Conservation (phyloP, 768 basidiomycete genomes). For the Xerocomellus dryophilus region DNA sequence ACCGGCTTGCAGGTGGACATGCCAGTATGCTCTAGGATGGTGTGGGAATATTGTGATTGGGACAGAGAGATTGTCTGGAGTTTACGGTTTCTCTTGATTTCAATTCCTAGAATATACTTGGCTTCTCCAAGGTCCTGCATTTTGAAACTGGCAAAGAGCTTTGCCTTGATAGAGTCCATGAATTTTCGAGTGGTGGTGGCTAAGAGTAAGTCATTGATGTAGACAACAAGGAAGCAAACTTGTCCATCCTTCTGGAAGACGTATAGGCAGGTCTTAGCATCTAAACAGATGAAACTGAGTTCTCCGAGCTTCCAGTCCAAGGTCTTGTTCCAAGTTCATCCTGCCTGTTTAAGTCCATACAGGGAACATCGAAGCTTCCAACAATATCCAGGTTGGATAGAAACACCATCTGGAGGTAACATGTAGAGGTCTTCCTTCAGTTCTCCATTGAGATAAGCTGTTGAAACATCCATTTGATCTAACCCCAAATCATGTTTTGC, state of each 20-base stretch:
- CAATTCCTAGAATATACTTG: too few species aligned
- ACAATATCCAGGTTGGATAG: too few species aligned
- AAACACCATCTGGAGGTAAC: too few species aligned
- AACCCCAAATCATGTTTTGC: not conserved
- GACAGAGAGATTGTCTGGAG: constrained; percentile 27
- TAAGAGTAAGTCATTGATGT: not conserved
- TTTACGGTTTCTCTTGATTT: constrained; percentile 24
- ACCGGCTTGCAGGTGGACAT: not conserved
- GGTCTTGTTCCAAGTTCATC: too few species aligned
- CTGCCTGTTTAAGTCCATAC: too few species aligned
- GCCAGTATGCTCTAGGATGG: constrained; percentile 10
- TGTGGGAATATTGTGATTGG: constrained; percentile 20
- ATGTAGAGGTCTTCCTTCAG: constrained; percentile 28
- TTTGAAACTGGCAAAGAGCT: not conserved
- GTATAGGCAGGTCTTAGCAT: too few species aligned
- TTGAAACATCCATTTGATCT: constrained; percentile 5
- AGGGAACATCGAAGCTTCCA: too few species aligned
- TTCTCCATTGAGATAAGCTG: constrained; percentile 15
- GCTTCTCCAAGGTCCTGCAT: constrained; percentile 5
- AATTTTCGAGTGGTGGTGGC: not conserved
- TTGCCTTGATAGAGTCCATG: not conserved
- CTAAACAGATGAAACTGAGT: too few species aligned
- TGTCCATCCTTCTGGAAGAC: too few species aligned
- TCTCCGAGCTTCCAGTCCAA: too few species aligned
- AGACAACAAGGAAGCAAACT: too few species aligned